These are phyloP conservation scores for Oryza officinalis DNA, from an alignment of 176 grass and related monocot species.

Conservation along the genomic window DNA sequence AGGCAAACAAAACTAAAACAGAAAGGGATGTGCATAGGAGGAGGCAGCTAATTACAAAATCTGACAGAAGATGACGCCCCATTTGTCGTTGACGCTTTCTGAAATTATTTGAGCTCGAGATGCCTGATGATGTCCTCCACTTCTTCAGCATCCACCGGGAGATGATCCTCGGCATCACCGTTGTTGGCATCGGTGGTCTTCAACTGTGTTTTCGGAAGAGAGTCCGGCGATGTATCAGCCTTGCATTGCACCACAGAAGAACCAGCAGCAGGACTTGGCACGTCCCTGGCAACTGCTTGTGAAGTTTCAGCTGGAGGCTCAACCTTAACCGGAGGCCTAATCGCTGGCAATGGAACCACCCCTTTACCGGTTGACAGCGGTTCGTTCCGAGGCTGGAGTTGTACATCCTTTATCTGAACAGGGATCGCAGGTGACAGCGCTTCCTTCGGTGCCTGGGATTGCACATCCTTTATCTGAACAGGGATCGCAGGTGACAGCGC, in stretches of 20 bases:
- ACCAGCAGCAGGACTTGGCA: slow-evolving; percentile 9
- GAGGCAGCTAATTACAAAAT: slow-evolving; percentile 58
- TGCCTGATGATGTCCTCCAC: slow-evolving; percentile 49
- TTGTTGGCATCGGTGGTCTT: neutral
- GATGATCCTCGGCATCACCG: neutral
- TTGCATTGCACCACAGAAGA: slow-evolving; percentile 20
- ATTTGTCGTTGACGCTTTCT: neutral
- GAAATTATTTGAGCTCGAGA: slow-evolving; percentile 50
- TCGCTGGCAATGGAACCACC: neutral
- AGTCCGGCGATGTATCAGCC: neutral
- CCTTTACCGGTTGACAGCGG: slow-evolving; percentile 9
- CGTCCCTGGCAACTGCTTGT: neutral
- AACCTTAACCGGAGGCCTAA: slow-evolving; percentile 29
- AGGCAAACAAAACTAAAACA: slow-evolving; percentile 54
- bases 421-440: slow-evolving; percentile 27
- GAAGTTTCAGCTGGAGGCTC: slow-evolving; percentile 38
- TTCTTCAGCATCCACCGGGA: slow-evolving; percentile 26
- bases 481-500: slow-evolving; percentile 37
- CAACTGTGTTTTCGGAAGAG: slow-evolving; percentile 9
- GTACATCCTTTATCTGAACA: slow-evolving; percentile 57
- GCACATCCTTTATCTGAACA: slow-evolving; percentile 70
- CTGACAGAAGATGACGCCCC: slow-evolving; percentile 19
- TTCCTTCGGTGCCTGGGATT: slow-evolving; percentile 15
- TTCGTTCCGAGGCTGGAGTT: slow-evolving; percentile 14
- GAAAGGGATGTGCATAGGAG: slow-evolving; percentile 47